Percentiles rank a stretch among this genome's conserved stretches.
Evolutionary conservation across 139 green algal genomes (phyloP).

Genomic region (Dunaliella sp.): DNA sequence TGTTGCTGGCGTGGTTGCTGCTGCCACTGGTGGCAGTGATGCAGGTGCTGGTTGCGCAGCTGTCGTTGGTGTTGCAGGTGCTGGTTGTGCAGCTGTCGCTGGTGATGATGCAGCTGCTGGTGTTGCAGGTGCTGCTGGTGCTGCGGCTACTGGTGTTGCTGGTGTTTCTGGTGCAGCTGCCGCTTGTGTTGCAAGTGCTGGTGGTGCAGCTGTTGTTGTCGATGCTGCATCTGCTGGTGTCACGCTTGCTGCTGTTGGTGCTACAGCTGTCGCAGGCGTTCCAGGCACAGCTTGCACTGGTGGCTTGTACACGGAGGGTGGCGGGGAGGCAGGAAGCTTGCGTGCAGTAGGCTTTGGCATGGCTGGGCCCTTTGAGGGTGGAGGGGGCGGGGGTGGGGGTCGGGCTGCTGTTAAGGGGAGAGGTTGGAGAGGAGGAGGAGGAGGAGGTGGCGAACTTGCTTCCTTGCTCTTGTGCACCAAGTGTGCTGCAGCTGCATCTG

Average conservation of each 20-base stretch:
- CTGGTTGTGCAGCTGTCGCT: too few relatives aligned
- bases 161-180: background rate
- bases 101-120: background rate
- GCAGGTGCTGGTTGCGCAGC: background rate
- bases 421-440: too few relatives aligned
- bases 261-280: background rate
- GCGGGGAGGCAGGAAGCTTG: background rate
- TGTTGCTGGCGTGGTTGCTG: background rate
- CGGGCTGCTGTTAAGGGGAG: background rate
- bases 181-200: background rate
- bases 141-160: background rate
- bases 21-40: background rate
- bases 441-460: too few relatives aligned
- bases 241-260: background rate
- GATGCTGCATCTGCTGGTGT: background rate
- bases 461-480: too few relatives aligned
- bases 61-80: background rate
- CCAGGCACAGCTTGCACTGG: background rate
- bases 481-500: too few relatives aligned
- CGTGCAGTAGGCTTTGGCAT: background rate
- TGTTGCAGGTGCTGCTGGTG: background rate
- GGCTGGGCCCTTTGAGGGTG: background rate
- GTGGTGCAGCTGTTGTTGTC: background rate
- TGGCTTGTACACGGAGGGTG: background rate
- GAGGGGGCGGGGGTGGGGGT: background rate